These are phyloP conservation scores for Phialemoniopsis sp. DNA, from an alignment of 2,329 filamentous ascomycete species.

Conservation along the genomic window DNA sequence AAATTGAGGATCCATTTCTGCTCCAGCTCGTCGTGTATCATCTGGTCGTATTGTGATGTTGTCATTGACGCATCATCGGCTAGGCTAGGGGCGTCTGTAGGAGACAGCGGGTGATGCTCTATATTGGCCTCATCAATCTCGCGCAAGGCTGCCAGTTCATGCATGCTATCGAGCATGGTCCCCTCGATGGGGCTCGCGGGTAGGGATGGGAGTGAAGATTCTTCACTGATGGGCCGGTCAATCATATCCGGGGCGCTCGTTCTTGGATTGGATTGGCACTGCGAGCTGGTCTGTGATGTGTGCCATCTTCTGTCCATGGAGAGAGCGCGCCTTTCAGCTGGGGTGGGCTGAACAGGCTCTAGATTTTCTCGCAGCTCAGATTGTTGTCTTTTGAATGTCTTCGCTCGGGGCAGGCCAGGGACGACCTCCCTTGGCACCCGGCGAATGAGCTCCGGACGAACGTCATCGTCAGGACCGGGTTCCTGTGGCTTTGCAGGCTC, in stretches of 20 bases:
- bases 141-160: slow-evolving; percentile 5
- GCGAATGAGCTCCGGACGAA: slow-evolving; percentile 29
- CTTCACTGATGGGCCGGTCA: slow-evolving; percentile 21
- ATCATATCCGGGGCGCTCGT: slow-evolving; percentile 43
- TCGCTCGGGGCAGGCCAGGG: slow-evolving; percentile 69
- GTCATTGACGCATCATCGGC: slow-evolving; percentile 43
- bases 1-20: slow-evolving; percentile 92
- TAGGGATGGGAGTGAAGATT: slow-evolving; percentile 14
- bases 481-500: slow-evolving; percentile 7
- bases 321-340: slow-evolving; percentile 65
- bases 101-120: slow-evolving; percentile 21
- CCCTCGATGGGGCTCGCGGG: slow-evolving; percentile 27
- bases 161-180: slow-evolving; percentile 20
- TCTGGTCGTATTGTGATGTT: slow-evolving; percentile 52
- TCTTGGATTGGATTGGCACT: slow-evolving; percentile 32
- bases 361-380: slow-evolving; percentile 76
- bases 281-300: slow-evolving; percentile 25
- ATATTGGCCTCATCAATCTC: neutral
- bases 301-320: slow-evolving; percentile 55
- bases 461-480: slow-evolving; percentile 19
- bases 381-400: slow-evolving; percentile 78
- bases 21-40: slow-evolving; percentile 79
- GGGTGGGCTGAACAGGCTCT: slow-evolving; percentile 58
- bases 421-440: slow-evolving; percentile 60
- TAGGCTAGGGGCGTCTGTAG: slow-evolving; percentile 8